Evolutionary conservation across 2,329 filamentous ascomycete species (phyloP).

Genomic region (Curvularia sp.): DNA sequence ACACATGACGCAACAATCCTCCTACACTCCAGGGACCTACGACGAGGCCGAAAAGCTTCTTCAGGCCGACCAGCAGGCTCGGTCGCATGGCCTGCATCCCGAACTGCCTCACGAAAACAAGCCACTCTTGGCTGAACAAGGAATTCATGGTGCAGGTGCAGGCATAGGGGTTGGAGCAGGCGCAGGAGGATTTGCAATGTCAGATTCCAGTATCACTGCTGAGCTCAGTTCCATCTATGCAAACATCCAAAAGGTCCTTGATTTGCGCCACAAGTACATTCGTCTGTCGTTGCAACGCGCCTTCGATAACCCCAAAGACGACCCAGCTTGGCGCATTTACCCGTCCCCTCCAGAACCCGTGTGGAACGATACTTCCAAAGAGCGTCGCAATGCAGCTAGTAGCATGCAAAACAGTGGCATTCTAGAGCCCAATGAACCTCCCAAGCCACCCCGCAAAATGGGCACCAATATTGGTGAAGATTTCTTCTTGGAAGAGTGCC

Average conservation of each 20-base stretch:
- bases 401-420: conserved; percentile 50
- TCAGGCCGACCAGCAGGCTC: conserved; percentile 57
- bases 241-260: conserved; percentile 88
- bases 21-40: conserved; percentile 21
- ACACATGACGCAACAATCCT: conserved; percentile 25
- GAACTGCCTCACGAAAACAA: conserved; percentile 63
- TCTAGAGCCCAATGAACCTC: conserved; percentile 40
- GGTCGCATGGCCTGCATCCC: conserved; percentile 60
- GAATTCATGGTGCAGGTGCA: conserved; percentile 64
- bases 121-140: conserved; percentile 61
- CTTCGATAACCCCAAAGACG: conserved; percentile 87
- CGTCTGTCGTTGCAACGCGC: conserved; percentile 80
- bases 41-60: conserved; percentile 43
- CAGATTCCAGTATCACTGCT: conserved; percentile 79
- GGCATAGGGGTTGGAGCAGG: conserved; percentile 68
- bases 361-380: conserved; percentile 71
- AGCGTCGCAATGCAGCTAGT: conserved; percentile 48
- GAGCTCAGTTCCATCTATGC: conserved; percentile 87
- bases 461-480: conserved; percentile 91
- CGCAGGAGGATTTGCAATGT: conserved; percentile 69
- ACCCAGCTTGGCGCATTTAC: conserved; percentile 84
- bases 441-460: conserved; percentile 73
- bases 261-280: conserved; percentile 88
- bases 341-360: conserved; percentile 89
- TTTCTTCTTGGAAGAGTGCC: conserved; percentile 79